These are phyloP conservation scores for Porphyra umbilicalis DNA, from an alignment of 31 red algal species.

Conservation along the genomic window DNA sequence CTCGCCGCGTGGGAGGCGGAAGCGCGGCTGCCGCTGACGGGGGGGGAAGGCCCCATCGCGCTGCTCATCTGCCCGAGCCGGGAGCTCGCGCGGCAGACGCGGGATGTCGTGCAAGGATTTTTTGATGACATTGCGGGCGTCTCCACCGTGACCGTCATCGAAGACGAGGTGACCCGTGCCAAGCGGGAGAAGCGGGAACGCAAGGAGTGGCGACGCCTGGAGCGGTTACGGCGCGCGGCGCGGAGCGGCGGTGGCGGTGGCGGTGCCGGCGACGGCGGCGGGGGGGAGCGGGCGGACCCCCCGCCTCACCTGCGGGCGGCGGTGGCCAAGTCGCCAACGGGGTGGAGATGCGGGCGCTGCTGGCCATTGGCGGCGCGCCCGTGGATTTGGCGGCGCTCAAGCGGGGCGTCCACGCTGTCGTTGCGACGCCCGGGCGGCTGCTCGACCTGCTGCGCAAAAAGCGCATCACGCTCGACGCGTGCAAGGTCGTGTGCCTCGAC, in stretches of 20 bases:
- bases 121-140: constrained; percentile 12
- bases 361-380: constrained; percentile 66
- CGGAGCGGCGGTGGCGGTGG: not conserved
- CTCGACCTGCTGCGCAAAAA: constrained; percentile 60
- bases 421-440: constrained; percentile 83
- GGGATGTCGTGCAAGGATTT: constrained; percentile 48
- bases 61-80: constrained; percentile 67
- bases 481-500: constrained; percentile 62
- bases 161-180: not conserved
- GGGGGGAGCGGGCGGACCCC: constrained; percentile 11
- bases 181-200: not conserved
- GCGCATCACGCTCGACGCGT: constrained; percentile 47
- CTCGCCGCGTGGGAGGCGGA: constrained; percentile 75
- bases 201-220: constrained; percentile 7
- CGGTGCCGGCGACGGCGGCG: constrained; percentile 2
- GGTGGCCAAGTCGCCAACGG: constrained; percentile 2
- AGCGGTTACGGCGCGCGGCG: not conserved
- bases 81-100: constrained; percentile 77
- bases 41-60: constrained; percentile 60
- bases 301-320: not conserved
- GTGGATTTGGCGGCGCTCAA: constrained; percentile 37
- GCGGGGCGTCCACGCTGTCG: constrained; percentile 53
- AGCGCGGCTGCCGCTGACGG: constrained; percentile 33
- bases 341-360: constrained; percentile 36
- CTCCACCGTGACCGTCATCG: not conserved